Percentiles rank a stretch among this genome's conserved stretches.
Conservation (phyloP, 2,329 filamentous ascomycete genomes). For the Epichloe gansuensis region DNA sequence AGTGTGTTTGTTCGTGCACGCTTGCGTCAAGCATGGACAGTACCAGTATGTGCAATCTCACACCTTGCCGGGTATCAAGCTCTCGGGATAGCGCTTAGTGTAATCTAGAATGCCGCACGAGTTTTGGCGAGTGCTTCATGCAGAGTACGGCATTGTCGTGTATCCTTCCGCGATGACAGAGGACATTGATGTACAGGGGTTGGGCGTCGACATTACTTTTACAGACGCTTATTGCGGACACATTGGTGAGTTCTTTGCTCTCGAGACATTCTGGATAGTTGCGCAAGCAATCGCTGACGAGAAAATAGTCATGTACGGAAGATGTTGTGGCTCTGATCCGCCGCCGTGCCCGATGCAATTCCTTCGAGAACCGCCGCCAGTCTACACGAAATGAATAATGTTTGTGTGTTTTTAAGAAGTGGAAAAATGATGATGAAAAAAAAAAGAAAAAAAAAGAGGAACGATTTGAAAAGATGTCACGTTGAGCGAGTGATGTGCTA, state of each 20-base stretch:
- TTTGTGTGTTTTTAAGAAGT: background rate
- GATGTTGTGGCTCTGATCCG: slow-evolving; percentile 16
- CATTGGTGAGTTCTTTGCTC: slow-evolving; percentile 17
- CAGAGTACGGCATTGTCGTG: slow-evolving; percentile 28
- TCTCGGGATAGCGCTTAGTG: too few species aligned
- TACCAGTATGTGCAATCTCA: slow-evolving; percentile 18
- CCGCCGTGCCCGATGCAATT: slow-evolving; percentile 27
- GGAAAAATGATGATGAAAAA: accelerated
- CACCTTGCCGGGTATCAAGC: too few species aligned
- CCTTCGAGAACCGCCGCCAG: slow-evolving; percentile 24
- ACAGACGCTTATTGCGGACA: slow-evolving; percentile 26
- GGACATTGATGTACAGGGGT: slow-evolving; percentile 19
- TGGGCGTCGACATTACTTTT: slow-evolving; percentile 23
- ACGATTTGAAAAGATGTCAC: background rate
- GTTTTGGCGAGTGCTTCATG: slow-evolving; percentile 26
- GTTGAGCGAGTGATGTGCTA: background rate
- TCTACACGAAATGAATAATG: slow-evolving; percentile 16
- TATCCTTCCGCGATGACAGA: slow-evolving; percentile 28
- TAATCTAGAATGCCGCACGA: slow-evolving; percentile 21
- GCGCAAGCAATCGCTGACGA: background rate
- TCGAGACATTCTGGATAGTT: background rate
- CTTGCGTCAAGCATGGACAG: slow-evolving; percentile 25
- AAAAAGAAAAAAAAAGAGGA: background rate
- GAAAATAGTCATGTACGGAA: slow-evolving; percentile 24
- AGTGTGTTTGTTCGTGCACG: slow-evolving; percentile 27